Evolutionary conservation across 2,329 filamentous ascomycete genomes (phyloP).

Genomic region (Fusarium cyanostomum): DNA sequence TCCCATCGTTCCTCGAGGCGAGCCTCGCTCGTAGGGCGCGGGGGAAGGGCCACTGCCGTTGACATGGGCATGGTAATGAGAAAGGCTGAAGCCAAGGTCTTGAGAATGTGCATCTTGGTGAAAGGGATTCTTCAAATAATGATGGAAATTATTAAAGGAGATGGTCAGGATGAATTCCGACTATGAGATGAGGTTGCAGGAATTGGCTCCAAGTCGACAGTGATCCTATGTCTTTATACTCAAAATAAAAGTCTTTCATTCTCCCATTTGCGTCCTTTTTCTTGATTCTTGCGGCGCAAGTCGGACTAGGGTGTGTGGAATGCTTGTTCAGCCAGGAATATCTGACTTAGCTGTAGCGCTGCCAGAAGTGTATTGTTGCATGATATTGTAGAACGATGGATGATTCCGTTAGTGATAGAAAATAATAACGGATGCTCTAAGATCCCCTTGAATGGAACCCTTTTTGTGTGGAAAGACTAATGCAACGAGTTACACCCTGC

Average conservation of each 20-base stretch:
- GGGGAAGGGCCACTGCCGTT: neutral
- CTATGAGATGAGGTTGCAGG: neutral
- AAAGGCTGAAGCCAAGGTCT: neutral
- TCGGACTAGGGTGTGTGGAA: neutral
- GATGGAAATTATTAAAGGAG: neutral
- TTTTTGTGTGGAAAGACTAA: neutral
- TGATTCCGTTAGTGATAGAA: neutral
- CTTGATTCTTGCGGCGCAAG: neutral
- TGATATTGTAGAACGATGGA: neutral
- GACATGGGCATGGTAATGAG: neutral
- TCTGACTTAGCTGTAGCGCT: neutral
- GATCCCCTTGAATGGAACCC: neutral
- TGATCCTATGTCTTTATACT: neutral
- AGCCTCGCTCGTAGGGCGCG: neutral
- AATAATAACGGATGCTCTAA: neutral
- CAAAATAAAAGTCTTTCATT: neutral
- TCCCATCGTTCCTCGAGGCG: slow-evolving; percentile 53
- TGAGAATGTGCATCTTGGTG: neutral
- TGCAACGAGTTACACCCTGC: neutral
- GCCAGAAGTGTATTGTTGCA: neutral
- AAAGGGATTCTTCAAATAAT: neutral
- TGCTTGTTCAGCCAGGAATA: neutral
- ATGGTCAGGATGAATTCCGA: neutral
- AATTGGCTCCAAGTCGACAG: neutral
- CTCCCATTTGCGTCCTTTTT: neutral